Conservation (phyloP, 306 rosid species). For the Macrotyloma uniflorum region DNA sequence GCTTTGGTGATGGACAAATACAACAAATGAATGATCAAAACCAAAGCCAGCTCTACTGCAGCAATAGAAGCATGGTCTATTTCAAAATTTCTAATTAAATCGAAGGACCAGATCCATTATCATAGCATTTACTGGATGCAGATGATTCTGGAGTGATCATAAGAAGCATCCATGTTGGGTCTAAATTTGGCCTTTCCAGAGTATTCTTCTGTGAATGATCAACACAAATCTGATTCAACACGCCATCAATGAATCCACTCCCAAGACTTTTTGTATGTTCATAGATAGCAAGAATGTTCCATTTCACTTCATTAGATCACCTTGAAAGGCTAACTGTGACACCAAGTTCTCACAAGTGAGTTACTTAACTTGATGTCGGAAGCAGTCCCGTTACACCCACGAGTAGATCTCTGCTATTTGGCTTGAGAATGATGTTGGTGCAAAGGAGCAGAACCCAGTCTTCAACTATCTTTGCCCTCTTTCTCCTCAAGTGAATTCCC, state of each 20-base stretch:
- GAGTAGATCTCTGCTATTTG: conserved; percentile 45
- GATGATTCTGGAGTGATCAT: conserved; percentile 17
- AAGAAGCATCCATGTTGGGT: conserved; percentile 28
- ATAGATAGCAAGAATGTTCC: conserved; percentile 26
- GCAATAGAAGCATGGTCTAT: conserved; percentile 39
- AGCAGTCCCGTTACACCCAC: conserved; percentile 42
- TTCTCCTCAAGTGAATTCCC: conserved; percentile 57
- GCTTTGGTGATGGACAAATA: conserved; percentile 47
- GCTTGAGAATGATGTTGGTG: conserved; percentile 47
- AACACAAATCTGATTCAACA: conserved; percentile 26
- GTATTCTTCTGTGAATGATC: conserved; percentile 30
- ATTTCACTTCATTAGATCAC: conserved; percentile 32
- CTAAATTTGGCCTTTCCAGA: conserved; percentile 40
- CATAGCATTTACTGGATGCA: conserved; percentile 40
- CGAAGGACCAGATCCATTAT: conserved; percentile 40
- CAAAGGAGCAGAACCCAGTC: conserved; percentile 43
- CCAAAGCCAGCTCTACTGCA: conserved; percentile 41
- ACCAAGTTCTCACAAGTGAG: neutral
- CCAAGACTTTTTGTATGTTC: conserved; percentile 32
- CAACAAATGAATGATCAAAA: conserved; percentile 49
- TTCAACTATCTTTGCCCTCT: conserved; percentile 59
- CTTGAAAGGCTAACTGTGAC: conserved; percentile 34
- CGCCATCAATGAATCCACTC: conserved; percentile 35
- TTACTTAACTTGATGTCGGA: neutral
- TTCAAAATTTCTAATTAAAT: conserved; percentile 39